A percentile compares a stretch with the other conserved stretches of the same genome.
Conservation (phyloP, 345 rosid species). For the Populus pruinosa region DNA sequence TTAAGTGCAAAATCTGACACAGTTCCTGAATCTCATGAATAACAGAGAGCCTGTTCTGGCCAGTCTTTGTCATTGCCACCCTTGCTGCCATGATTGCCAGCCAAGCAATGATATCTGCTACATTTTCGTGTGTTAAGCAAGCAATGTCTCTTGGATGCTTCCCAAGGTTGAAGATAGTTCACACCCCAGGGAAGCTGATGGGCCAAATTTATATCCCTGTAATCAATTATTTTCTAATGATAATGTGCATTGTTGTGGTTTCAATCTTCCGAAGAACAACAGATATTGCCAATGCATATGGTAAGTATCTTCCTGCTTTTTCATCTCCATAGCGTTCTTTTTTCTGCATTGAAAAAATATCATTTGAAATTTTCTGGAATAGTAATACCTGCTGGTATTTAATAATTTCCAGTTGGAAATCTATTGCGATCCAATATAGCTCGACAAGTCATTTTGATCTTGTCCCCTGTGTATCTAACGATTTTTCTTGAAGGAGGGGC, state of each 20-base stretch:
- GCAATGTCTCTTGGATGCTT: conserved; percentile 98
- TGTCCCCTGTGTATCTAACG: not conserved
- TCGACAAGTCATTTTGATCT: not conserved
- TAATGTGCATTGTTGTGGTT: conserved; percentile 84
- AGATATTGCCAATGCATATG: conserved; percentile 96
- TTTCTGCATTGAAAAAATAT: conserved; percentile 1
- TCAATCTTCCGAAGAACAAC: conserved; percentile 82
- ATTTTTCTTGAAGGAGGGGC: not conserved
- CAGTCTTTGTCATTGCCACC: conserved; percentile 75
- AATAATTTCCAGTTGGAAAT: not conserved
- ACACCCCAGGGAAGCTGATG: conserved; percentile 77
- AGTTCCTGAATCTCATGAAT: conserved; percentile 15
- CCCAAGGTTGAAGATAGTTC: conserved; percentile 91
- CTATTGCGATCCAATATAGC: conserved; percentile 3
- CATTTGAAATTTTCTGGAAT: not conserved
- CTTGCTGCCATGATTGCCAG: conserved; percentile 95
- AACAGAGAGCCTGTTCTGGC: conserved; percentile 87
- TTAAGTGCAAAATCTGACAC: conserved; percentile 1
- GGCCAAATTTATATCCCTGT: conserved; percentile 94
- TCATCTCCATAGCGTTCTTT: not conserved
- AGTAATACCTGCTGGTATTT: not conserved
- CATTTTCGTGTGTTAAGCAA: conserved; percentile 92
- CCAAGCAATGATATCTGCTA: conserved; percentile 99
- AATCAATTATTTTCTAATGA: conserved; percentile 89
- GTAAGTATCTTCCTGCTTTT: conserved; percentile 34